Evolutionary conservation across 2,329 filamentous ascomycete genomes (phyloP), one percentile per base, ranked within the genome.

Genomic region (Exophiala calicioides): DNA sequence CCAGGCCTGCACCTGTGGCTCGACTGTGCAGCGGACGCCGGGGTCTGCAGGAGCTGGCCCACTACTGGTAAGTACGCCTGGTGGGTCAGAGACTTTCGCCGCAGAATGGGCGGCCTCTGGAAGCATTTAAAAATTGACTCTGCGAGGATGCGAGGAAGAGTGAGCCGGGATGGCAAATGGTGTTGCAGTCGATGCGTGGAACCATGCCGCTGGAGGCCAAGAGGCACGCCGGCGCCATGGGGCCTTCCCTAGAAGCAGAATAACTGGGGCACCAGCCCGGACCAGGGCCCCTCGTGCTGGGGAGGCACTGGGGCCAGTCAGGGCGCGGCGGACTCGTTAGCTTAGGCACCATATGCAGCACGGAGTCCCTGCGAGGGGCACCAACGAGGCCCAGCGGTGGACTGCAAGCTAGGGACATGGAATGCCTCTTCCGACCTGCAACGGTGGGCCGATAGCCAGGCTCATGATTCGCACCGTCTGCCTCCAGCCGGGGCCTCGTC

Each of bases 141-240:
- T n/a, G n/a, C n/a, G n/a, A 6, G 12, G 8, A n/a, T 9, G 26
- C 26, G n/a, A 29, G 8, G 26, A 29, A 29, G n/a, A n/a, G 19
- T 18, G 36, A 29, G 27, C 37, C 35, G 42, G 51, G 44, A 38
- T 38, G 29, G 35, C 18, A 23, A 40, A 54, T 51, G 52, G 52
- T 54, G 52, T 50, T 51, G 52, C 52, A 54, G 47, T 38, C 34
- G 45, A 21, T 32, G 47, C 47, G 24, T 48, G 47, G 44, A 15
- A 36, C 50, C 34, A 47, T 34, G 37, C 50, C 50, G n/a, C 23
- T 35, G 29, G 20, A 5, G 50, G 50, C 26, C 49, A 50, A 37
- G 40, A 24, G 8, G 10, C 8, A 35, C 31, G 42, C 46, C 43
- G 46, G 45, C 30, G 32, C 6, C 20, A 4, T 47, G 34, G 43